Conservation (phyloP, 768 basidiomycete species). For the Lyophyllum atratum region DNA sequence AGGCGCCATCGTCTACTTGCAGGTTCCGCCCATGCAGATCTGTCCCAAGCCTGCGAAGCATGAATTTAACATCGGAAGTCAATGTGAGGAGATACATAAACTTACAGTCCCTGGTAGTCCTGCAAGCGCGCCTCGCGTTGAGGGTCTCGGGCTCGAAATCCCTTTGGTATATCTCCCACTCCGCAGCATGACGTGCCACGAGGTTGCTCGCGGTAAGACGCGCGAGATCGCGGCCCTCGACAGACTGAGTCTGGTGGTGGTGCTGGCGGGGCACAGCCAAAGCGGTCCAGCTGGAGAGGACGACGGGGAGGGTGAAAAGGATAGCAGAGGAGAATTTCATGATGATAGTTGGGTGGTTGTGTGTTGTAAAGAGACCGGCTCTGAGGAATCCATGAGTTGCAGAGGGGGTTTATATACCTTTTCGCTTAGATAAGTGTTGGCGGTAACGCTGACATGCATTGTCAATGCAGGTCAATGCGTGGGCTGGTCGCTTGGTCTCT, state of each 20-base stretch:
- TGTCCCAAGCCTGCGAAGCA: not conserved
- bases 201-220: not conserved
- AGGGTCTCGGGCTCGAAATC: not conserved
- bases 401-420: not conserved
- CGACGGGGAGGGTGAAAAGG: not conserved
- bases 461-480: too few relatives aligned
- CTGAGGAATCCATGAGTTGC: not conserved
- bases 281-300: not conserved
- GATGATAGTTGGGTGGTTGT: not conserved
- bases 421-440: not conserved
- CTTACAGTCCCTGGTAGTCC: not conserved
- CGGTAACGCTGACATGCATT: not conserved
- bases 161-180: not conserved
- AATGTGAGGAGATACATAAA: not conserved
- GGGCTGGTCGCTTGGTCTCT: too few relatives aligned
- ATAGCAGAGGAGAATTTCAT: not conserved
- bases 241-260: too few relatives aligned
- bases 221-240: not conserved
- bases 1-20: not conserved
- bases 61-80: not conserved
- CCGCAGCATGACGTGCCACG: not conserved
- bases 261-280: not conserved
- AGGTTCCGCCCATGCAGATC: not conserved
- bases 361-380: slow-evolving; percentile 1
- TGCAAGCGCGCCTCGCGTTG: not conserved